phyloP scores from a whole-genome alignment of 768 basidiomycete species.

The Russula ochroleuca region DNA sequence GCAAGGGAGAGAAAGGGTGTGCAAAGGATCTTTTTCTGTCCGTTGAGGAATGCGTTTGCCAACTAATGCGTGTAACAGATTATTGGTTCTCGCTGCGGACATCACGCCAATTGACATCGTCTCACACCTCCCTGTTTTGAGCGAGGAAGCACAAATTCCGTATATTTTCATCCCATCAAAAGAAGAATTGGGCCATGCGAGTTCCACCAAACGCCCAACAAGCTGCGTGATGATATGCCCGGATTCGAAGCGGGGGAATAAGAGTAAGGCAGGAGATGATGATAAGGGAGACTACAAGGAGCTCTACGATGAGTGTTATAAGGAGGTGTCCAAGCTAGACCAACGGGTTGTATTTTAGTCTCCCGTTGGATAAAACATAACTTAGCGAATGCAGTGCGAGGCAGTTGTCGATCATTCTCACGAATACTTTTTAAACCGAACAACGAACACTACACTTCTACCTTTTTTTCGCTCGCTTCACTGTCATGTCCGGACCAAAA shows the following conservation, averaged over 20 bases:
- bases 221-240: conserved; percentile 96
- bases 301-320: conserved; percentile 78
- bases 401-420: background rate
- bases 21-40: conserved; percentile 30
- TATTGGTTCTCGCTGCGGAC: conserved; percentile 91
- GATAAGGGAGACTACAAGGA: conserved; percentile 76
- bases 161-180: conserved; percentile 89
- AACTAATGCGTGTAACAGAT: conserved; percentile 40
- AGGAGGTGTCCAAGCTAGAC: conserved; percentile 82
- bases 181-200: conserved; percentile 93
- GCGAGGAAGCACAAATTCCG: conserved; percentile 89
- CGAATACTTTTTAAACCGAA: background rate
- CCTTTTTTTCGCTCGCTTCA: background rate
- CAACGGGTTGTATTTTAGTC: conserved; percentile 48
- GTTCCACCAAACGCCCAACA: conserved; percentile 96
- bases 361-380: background rate
- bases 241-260: conserved; percentile 65
- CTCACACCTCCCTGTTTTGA: conserved; percentile 90
- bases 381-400: background rate
- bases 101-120: conserved; percentile 99
- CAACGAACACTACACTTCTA: conserved; percentile 10
- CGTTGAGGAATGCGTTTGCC: background rate
- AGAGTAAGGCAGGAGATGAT: conserved; percentile 53
- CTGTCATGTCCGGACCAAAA: conserved; percentile 44
- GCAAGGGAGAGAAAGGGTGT: conserved; percentile 96